Evolutionary conservation across 2,329 filamentous ascomycete species (phyloP), one percentile per base, ranked within the genome.

Genomic region (Gliomastix tumulicola): DNA sequence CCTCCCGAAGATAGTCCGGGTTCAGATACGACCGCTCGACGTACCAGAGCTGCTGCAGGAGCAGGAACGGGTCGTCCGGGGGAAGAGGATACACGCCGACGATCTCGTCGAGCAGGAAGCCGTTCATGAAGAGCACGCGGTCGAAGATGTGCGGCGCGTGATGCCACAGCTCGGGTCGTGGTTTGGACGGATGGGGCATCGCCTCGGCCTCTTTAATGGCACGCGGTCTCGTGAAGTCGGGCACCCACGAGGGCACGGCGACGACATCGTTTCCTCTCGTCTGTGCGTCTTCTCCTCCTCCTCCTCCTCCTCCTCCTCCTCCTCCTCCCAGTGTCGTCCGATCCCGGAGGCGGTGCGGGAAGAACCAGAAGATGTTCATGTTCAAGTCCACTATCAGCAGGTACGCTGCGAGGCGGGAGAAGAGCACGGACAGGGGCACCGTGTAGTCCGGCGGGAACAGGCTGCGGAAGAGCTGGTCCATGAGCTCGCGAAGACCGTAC

Each of bases 1-100:
- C 11, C 10, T 28, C 11, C n/a, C n/a, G 27, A 7, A 30, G 7
- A 19, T 34, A 34, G 6, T 9, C 9, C 12, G 32, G 17, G 16
- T 21, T 13, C 12, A 11, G 16, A 10, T 20, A 21, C 12, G 20
- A 2, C 12, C 32, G 17, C 20, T 34, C 32, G 12, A 34, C 7
- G n/a, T 34, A 34, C 32, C 32, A 34, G 12, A 34, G 32, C 18
- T 34, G 32, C 18, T 34, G 32, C n/a, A 34, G 15, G 2, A 34
- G 12, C 15, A 5, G 10, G 32, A 34, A 34, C 5, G 16, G 16
- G 15, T 34, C 32, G 10, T 34, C 12, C 12, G 10, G 10, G 2
- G 32, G 32, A 34, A 34, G 32, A 11, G 32, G 32, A 21, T 12
- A 34, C 2, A 21, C 32, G 10, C 21, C 12, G 19, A 34, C 15